These are phyloP conservation scores for Suillus cothurnatus DNA, from an alignment of 768 basidiomycete genomes.

Conservation along the genomic window DNA sequence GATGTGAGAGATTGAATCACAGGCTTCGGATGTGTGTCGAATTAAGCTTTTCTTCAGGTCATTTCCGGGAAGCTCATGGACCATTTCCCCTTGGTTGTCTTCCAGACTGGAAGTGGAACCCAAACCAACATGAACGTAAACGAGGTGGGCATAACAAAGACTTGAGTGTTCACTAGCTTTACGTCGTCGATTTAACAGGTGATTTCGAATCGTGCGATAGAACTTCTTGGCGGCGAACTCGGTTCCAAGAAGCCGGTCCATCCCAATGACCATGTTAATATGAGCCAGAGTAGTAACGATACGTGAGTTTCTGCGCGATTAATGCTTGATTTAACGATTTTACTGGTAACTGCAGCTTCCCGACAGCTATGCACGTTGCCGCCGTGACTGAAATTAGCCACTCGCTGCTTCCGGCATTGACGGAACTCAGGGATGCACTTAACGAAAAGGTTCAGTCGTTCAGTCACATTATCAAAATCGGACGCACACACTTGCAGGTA, in stretches of 20 bases:
- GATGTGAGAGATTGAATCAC: constrained; percentile 56
- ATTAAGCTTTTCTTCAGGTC: constrained; percentile 54
- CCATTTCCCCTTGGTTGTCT: constrained; percentile 97
- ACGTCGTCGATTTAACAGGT: constrained; percentile 51
- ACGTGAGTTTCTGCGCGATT: constrained; percentile 57
- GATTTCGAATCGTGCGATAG: constrained; percentile 97
- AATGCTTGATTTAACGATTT: not conserved
- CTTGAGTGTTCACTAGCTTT: not conserved
- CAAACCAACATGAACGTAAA: constrained; percentile 99
- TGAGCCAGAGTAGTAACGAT: constrained; percentile 98
- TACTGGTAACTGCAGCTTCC: constrained; percentile 63
- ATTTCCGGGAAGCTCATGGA: constrained; percentile 94
- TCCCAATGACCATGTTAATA: constrained; percentile 99
- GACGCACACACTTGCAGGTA: constrained; percentile 93
- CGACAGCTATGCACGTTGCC: constrained; percentile 98
- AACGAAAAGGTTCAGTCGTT: constrained; percentile 82
- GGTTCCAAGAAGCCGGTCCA: constrained; percentile 98
- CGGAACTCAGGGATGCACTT: constrained; percentile 81
- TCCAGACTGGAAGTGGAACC: constrained; percentile 99
- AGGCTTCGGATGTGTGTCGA: not conserved
- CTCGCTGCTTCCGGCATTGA: constrained; percentile 82
- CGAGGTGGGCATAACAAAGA: constrained; percentile 55
- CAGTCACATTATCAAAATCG: constrained; percentile 95
- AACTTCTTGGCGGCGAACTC: constrained; percentile 91
- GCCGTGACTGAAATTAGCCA: constrained; percentile 86